Base-by-base conservation (phyloP, 2,329 filamentous ascomycete species). In the Lachnellula arida region DNA sequence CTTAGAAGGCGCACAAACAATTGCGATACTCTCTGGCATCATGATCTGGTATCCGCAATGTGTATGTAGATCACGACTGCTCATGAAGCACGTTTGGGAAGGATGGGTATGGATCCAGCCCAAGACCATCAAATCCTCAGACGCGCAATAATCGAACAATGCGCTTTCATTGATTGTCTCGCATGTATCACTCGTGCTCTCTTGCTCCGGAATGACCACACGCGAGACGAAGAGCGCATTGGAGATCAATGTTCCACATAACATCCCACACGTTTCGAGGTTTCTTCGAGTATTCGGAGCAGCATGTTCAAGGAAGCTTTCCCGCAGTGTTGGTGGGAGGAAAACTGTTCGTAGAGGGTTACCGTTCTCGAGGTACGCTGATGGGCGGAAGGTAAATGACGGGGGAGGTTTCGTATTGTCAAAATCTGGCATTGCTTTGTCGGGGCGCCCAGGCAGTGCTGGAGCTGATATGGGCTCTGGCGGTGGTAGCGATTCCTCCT, bases 1-100 rank as follows among this genome's bases (percentile, higher is more conserved):
- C 66, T 88, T 90, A 55, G 81, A 87, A 0, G 94, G 94, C 5
- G 94, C 90, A 74, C 94, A 99, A 40, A 99, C 94, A 66, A 99
- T 96, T 4, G 94, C 94, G 60, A 99, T 91, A 65, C 90, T 95
- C 76, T 99, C 94, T 0, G 91, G 87, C 74, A 97, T 82, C 91
- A 97, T 97, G 57, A 94, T 86, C 73, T 99, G 94, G 70, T 97
- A 97, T 11, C 91, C 91, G 3, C 87, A 86, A 68, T 96, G 93
- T 0, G 95, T 99, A 69, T 99, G 94, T 63, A 97, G 70, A 69
- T 99, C 94, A 49, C 93, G 80, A 49, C 88, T 94, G 70, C 91
- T 96, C 89, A 99, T 95, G 71, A 99, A 99, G 72, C 94, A 99
- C 0, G 91, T 95, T 74, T 99, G 94, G 0, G 88, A 91, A 0